Conservation (phyloP, 306 rosid species). For the Vigna trinervia region DNA sequence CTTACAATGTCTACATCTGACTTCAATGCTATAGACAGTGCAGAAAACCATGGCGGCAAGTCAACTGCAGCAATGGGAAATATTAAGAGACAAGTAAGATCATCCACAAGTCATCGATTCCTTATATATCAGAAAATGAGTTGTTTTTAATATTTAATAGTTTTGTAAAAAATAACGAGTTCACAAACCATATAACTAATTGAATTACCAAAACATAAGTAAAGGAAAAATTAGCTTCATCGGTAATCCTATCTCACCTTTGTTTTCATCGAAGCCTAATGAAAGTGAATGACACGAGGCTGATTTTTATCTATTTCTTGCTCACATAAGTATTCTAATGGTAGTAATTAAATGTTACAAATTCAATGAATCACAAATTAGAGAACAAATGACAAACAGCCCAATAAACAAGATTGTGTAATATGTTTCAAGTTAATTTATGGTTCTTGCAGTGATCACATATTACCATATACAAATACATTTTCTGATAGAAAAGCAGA, state of each 20-base stretch:
- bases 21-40: constrained; percentile 65
- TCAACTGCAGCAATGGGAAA: constrained; percentile 70
- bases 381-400: constrained; percentile 16
- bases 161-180: neutral
- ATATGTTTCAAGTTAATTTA: constrained; percentile 24
- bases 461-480: neutral
- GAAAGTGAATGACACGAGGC: constrained; percentile 3
- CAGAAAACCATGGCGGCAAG: constrained; percentile 82
- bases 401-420: constrained; percentile 9
- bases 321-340: neutral
- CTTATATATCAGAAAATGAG: constrained; percentile 21
- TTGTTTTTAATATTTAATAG: neutral
- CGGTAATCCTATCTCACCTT: constrained; percentile 9
- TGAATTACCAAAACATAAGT: constrained; percentile 12
- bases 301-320: constrained; percentile 32
- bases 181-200: neutral
- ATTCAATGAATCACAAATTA: constrained; percentile 28
- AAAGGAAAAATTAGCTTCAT: constrained; percentile 17
- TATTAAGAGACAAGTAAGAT: constrained; percentile 54
- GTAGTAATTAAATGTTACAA: constrained; percentile 25
- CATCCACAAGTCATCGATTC: neutral
- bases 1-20: constrained; percentile 81
- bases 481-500: neutral
- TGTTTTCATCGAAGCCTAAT: neutral
- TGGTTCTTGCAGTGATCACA: constrained; percentile 10